A percentile compares a stretch with the other conserved stretches of the same genome.
phyloP scores from a whole-genome alignment of 1,139 yeast genomes.

The Yarrowia galli region DNA sequence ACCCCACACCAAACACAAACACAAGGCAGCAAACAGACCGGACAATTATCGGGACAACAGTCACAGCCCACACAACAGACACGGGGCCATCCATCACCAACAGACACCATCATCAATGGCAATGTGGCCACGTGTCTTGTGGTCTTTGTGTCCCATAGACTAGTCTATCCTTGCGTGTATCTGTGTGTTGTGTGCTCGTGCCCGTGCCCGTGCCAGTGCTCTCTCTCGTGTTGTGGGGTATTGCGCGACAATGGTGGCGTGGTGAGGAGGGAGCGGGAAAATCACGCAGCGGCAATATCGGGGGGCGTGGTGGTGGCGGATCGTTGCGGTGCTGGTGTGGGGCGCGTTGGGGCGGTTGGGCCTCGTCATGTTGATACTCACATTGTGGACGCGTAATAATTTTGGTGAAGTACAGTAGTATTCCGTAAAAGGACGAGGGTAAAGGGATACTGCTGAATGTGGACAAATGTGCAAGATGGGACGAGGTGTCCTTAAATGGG shows the following conservation, averaged over 20 bases:
- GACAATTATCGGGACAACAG: neutral
- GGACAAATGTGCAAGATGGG: slow-evolving; percentile 37
- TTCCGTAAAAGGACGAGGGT: slow-evolving; percentile 39
- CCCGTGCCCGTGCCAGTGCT: too few relatives aligned
- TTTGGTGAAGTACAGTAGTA: slow-evolving; percentile 30
- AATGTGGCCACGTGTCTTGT: neutral
- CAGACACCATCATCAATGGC: neutral
- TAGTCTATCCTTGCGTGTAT: neutral
- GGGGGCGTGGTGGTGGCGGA: neutral
- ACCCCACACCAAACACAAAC: neutral
- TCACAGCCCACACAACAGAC: neutral
- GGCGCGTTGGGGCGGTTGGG: neutral
- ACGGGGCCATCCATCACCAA: neutral
- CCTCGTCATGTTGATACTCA: slow-evolving; percentile 32
- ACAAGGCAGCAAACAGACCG: slow-evolving; percentile 1
- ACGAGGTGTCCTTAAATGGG: slow-evolving; percentile 36
- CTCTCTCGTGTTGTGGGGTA: too few relatives aligned
- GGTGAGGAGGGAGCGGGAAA: neutral
- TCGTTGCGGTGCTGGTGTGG: neutral
- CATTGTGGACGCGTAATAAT: slow-evolving; percentile 38
- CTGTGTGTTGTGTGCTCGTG: neutral
- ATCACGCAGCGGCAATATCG: slow-evolving; percentile 6
- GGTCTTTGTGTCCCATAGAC: neutral
- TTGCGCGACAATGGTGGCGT: slow-evolving; percentile 2
- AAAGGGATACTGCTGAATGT: slow-evolving; percentile 39